A percentile compares a stretch with the other conserved stretches of the same genome.
These are phyloP conservation scores for Abrus pulchellus DNA, from an alignment of 306 rosid species.

Conservation along the genomic window DNA sequence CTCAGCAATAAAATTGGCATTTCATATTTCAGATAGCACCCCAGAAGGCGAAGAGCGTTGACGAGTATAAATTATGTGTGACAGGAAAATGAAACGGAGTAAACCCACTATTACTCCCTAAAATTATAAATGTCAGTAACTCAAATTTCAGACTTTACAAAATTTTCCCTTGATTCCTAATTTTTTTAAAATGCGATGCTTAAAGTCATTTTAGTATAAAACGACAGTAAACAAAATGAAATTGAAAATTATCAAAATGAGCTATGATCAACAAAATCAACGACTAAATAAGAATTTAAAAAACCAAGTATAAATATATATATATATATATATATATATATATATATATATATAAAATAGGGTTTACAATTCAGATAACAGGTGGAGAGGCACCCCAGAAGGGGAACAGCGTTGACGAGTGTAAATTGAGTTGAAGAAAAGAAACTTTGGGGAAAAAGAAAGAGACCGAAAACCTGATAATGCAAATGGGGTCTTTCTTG, in stretches of 20 bases:
- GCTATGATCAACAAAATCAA: neutral
- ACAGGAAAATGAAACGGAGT: too few relatives aligned
- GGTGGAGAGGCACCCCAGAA: neutral
- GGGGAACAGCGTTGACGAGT: neutral
- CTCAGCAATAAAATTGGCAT: too few relatives aligned
- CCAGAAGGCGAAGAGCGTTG: too few relatives aligned
- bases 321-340: too few relatives aligned
- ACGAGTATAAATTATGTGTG: too few relatives aligned
- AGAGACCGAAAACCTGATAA: slow-evolving; percentile 70
- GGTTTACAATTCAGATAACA: neutral
- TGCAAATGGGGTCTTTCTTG: slow-evolving; percentile 90
- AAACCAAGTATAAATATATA: too few relatives aligned
- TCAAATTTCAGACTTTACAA: neutral
- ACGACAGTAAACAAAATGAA: neutral
- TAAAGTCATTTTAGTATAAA: neutral
- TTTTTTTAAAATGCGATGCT: neutral
- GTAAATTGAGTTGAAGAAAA: neutral
- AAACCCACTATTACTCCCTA: neutral
- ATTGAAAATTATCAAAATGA: neutral
- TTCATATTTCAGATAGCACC: too few relatives aligned
- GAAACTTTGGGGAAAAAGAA: slow-evolving; percentile 24
- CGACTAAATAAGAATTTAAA: neutral
- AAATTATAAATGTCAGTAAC: neutral
- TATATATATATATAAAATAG: neutral
- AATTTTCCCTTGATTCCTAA: neutral